Evolutionary conservation across 2,329 filamentous ascomycete genomes (phyloP).

Genomic region (Xylariaceae sp.): DNA sequence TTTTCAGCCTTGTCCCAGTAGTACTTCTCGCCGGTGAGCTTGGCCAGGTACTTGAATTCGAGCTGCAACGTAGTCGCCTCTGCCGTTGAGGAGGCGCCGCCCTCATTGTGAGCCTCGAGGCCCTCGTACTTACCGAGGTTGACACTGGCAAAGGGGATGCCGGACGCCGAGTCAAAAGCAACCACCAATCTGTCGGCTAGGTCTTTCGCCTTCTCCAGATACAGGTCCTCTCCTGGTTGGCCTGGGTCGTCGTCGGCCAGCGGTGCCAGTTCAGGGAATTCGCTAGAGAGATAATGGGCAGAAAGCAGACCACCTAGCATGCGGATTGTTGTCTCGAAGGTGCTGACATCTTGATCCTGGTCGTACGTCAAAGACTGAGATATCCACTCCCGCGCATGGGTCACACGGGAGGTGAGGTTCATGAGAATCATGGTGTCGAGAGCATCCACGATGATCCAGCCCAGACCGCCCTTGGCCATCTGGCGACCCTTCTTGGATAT

Average conservation of each 20-base stretch:
- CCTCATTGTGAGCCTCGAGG: constrained; percentile 73
- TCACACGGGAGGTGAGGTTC: constrained; percentile 83
- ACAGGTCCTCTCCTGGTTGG: constrained; percentile 75
- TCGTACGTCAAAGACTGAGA: constrained; percentile 74
- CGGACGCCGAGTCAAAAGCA: constrained; percentile 81
- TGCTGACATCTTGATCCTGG: constrained; percentile 91
- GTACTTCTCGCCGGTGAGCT: constrained; percentile 82
- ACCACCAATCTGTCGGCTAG: constrained; percentile 79
- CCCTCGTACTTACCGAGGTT: constrained; percentile 73
- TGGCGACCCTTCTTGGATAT: constrained; percentile 69
- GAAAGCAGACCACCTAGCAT: constrained; percentile 92
- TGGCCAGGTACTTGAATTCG: constrained; percentile 94
- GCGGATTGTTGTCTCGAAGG: constrained; percentile 94
- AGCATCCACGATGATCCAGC: constrained; percentile 97
- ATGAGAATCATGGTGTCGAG: constrained; percentile 97
- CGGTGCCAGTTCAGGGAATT: constrained; percentile 72
- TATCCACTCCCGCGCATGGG: constrained; percentile 85
- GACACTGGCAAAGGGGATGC: constrained; percentile 84
- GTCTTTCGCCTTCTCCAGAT: constrained; percentile 92
- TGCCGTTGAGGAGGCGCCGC: constrained; percentile 84
- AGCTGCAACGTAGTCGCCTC: constrained; percentile 89
- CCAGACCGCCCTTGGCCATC: constrained; percentile 84
- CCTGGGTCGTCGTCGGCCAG: constrained; percentile 64
- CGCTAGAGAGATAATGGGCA: constrained; percentile 87
- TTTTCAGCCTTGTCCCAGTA: constrained; percentile 92